phyloP scores from a whole-genome alignment of 2,329 filamentous ascomycete genomes.

The Aspergillus ibericus region DNA sequence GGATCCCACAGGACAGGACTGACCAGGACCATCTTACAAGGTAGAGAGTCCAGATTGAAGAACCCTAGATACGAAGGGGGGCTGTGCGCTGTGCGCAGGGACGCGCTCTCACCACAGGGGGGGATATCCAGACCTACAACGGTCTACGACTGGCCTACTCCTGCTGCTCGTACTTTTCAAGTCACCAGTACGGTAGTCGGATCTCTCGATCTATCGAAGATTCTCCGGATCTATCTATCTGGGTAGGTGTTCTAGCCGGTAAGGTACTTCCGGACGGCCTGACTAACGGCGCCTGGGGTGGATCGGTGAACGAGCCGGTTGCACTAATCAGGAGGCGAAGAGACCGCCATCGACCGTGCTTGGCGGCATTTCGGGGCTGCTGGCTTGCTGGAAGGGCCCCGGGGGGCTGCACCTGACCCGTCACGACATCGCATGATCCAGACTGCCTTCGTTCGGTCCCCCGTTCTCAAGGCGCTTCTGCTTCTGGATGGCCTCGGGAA shows the following conservation, averaged over 20 bases:
- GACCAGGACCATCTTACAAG: background rate
- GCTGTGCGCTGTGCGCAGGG: background rate
- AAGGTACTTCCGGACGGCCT: background rate
- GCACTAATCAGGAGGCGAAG: background rate
- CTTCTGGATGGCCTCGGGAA: slow-evolving; percentile 3
- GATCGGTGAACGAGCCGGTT: background rate
- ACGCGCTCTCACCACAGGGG: background rate
- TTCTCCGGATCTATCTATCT: too few species aligned
- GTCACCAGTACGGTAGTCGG: too few species aligned
- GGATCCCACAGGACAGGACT: background rate
- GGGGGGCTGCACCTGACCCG: slow-evolving; percentile 12
- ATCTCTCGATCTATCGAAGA: too few species aligned
- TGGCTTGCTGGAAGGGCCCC: background rate
- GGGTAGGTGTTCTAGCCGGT: background rate
- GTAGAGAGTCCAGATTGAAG: background rate
- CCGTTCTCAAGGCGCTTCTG: background rate
- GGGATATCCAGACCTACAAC: too few species aligned
- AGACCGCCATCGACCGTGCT: background rate
- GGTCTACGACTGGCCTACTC: too few species aligned
- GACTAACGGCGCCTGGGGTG: background rate
- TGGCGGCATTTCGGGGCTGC: background rate
- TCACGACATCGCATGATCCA: slow-evolving; percentile 18
- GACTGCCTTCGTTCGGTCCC: background rate
- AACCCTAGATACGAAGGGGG: background rate
- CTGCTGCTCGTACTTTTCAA: too few species aligned